Evolutionary conservation across 306 rosid species (phyloP), one percentile per base, ranked within the genome.

Genomic region (Prinsepia uniflora): DNA sequence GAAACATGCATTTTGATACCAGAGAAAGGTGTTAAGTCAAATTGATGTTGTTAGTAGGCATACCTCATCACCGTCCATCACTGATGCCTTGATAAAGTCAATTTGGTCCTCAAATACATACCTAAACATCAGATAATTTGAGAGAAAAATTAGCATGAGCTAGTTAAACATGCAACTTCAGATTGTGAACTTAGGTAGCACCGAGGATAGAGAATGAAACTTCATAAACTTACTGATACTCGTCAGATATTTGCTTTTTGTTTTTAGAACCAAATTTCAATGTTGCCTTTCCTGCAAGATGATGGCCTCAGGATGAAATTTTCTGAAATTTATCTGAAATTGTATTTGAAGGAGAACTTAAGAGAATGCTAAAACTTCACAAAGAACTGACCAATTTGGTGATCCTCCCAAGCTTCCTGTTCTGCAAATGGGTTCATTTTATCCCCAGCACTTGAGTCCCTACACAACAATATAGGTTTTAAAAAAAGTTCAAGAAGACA

Each of bases 371-470:
- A 20, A 75, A 41, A 66, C 70, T 44, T 58, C 60, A 60, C 41
- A 68, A 15, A n/a, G 41, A 34, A 60, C 63, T 76, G 46, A 90
- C 97, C 89, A 73, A 90, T 94, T 82, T 94, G 99, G 73, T 94
- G 92, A 30, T 94, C 97, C 83, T 91, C 97, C 99, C 99, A 91
- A 24, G 99, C 99, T 73, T 94, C 99, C 79, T 94, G 96, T 81
- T 91, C 97, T 49, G 97, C 90, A 77, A 86, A 86, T 44, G 96
- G 92, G 65, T 88, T 90, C 97, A 93, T 88, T 83, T 90, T 93
- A 13, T 93, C 96, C 62, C 80, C 99, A 65, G 97, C 87, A 76
- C 75, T 67, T 19, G 68, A 48, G 67, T 90, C 96, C 83, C 97
- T 90, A 63, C 11, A 78, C 66, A 66, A 53, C 42, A 22, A 19